phyloP scores from a whole-genome alignment of 177 flowering plant genomes.

The Tripterygium wilfordii region DNA sequence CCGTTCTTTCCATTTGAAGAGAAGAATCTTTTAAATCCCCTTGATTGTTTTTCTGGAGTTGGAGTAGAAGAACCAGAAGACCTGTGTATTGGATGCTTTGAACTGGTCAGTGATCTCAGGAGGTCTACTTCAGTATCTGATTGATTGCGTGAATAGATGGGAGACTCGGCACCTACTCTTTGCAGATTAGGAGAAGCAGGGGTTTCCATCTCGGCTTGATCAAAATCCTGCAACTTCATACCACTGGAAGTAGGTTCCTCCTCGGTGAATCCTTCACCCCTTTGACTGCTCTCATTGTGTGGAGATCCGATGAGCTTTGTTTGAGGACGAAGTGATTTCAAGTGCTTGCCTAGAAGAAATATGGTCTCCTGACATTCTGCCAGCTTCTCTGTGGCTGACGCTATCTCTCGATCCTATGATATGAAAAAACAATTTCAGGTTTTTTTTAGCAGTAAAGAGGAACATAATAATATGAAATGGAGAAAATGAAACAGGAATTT shows the following conservation, averaged over 20 bases:
- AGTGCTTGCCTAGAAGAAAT: constrained; percentile 84
- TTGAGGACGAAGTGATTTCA: constrained; percentile 68
- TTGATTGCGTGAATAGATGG: constrained; percentile 46
- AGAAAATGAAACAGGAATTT: too few species aligned
- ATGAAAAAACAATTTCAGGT: too few species aligned
- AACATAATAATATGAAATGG: too few species aligned
- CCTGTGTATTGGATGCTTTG: constrained; percentile 49
- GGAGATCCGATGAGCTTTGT: constrained; percentile 51
- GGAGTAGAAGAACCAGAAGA: constrained; percentile 42
- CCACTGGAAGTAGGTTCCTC: constrained; percentile 40
- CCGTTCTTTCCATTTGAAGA: constrained; percentile 56
- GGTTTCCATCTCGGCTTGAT: constrained; percentile 41
- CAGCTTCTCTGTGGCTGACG: constrained; percentile 92
- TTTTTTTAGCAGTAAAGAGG: too few species aligned
- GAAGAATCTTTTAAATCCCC: constrained; percentile 81
- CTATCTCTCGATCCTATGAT: constrained; percentile 86
- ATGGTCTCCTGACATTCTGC: constrained; percentile 99
- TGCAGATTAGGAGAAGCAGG: constrained; percentile 22
- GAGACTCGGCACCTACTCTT: constrained; percentile 51
- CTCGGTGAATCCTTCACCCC: constrained; percentile 26
- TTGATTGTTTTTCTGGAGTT: constrained; percentile 65
- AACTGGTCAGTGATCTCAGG: constrained; percentile 51
- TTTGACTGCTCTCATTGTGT: constrained; percentile 29
- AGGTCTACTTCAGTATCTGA: constrained; percentile 47
- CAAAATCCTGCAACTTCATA: constrained; percentile 31